These are phyloP conservation scores for Sporodiniella umbellata DNA, from an alignment of 371 early-diverging fungal genomes.

Conservation along the genomic window DNA sequence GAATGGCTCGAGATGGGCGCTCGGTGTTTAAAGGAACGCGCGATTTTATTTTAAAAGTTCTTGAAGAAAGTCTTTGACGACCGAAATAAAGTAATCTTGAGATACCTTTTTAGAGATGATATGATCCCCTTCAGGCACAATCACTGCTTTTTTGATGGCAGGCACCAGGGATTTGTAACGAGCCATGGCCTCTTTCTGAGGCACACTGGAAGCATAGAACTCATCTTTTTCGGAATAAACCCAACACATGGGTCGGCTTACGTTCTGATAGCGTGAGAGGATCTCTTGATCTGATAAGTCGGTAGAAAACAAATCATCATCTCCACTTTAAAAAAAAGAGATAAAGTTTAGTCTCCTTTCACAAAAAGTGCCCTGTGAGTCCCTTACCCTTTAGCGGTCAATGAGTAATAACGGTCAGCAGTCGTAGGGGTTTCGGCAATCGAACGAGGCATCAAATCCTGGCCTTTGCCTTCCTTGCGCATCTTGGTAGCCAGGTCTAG, in stretches of 20 bases:
- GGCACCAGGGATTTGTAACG: slow-evolving; percentile 33
- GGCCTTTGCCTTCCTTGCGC: slow-evolving; percentile 33
- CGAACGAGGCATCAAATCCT: slow-evolving; percentile 41
- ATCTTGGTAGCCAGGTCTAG: slow-evolving; percentile 30
- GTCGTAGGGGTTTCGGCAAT: slow-evolving; percentile 37
- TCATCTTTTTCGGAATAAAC: slow-evolving; percentile 49
- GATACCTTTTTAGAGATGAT: slow-evolving; percentile 26
- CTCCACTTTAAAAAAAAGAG: slow-evolving; percentile 42
- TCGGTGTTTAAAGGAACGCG: slow-evolving; percentile 64
- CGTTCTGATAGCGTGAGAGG: slow-evolving; percentile 26
- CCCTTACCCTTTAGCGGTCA: slow-evolving; percentile 38
- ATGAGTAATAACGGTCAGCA: slow-evolving; percentile 46
- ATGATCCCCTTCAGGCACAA: slow-evolving; percentile 46
- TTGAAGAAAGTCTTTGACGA: slow-evolving; percentile 8
- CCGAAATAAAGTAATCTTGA: slow-evolving; percentile 17
- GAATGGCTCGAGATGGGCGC: slow-evolving; percentile 80
- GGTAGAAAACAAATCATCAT: slow-evolving; percentile 57
- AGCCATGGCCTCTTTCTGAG: slow-evolving; percentile 22
- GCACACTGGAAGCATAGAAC: slow-evolving; percentile 24
- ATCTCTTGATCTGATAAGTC: slow-evolving; percentile 43
- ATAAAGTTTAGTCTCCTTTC: no score
- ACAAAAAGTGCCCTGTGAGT: background rate
- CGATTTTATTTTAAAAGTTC: slow-evolving; percentile 25
- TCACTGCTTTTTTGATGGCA: slow-evolving; percentile 28
- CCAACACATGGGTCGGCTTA: slow-evolving; percentile 38